A percentile compares a stretch with the other conserved stretches of the same genome.
Conservation (phyloP, 352 stramenopile species). For the Blastocystis sp. region DNA sequence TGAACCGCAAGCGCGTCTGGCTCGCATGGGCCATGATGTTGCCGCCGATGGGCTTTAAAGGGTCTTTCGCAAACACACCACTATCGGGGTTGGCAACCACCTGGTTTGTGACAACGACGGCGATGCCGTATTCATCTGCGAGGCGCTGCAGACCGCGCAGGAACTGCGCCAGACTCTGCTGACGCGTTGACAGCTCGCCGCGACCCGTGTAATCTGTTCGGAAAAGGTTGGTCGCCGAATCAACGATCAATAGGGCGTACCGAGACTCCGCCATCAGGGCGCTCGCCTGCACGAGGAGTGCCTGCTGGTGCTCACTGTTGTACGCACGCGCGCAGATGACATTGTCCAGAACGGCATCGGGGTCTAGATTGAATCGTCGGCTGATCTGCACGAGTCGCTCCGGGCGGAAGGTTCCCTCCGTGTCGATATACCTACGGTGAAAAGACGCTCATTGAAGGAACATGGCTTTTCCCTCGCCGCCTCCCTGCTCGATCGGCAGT, state of each 20-base stretch:
- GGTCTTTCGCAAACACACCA: constrained; percentile 78
- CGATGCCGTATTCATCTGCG: constrained; percentile 96
- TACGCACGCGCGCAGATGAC: constrained; percentile 93
- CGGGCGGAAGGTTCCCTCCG: constrained; percentile 93
- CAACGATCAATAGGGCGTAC: constrained; percentile 84
- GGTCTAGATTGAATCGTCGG: constrained; percentile 88
- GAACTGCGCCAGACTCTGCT: constrained; percentile 80
- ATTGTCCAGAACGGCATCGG: constrained; percentile 90
- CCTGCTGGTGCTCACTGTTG: constrained; percentile 97
- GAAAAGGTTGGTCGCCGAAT: constrained; percentile 92
- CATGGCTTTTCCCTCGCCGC: constrained; percentile 78
- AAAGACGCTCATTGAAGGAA: too few species aligned
- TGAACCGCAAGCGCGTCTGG: constrained; percentile 68
- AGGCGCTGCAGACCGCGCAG: constrained; percentile 87
- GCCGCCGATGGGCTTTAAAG: constrained; percentile 76
- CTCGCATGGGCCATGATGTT: constrained; percentile 94
- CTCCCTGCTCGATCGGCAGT: constrained; percentile 86
- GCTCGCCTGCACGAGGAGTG: not conserved
- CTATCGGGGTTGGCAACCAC: constrained; percentile 77
- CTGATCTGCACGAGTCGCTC: constrained; percentile 88
- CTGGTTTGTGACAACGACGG: constrained; percentile 82
- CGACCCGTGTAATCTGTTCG: constrained; percentile 93
- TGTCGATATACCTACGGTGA: constrained; percentile 90
- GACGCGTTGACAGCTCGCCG: constrained; percentile 85
- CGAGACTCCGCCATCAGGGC: constrained; percentile 61